These are phyloP conservation scores for Fraxinus excelsior DNA, from an alignment of 257 asterid genomes.

Conservation along the genomic window DNA sequence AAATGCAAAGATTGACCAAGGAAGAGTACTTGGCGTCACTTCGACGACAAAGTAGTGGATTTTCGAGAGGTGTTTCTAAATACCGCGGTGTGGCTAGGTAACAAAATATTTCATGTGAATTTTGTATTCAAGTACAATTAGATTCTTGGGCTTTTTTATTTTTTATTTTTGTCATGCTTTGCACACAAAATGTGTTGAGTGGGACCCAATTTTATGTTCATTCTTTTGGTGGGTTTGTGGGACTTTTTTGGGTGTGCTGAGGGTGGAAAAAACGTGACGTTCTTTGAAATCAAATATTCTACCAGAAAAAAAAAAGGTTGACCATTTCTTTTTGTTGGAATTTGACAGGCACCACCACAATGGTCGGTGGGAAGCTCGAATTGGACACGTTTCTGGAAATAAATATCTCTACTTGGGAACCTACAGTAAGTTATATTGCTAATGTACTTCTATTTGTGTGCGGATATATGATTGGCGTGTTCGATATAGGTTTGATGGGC, in stretches of 20 bases:
- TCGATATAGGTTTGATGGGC: too few species aligned
- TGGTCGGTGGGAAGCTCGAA: slow-evolving; percentile 98
- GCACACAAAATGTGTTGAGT: background rate
- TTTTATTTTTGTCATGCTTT: background rate
- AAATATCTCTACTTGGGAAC: slow-evolving; percentile 92
- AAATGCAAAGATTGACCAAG: slow-evolving; percentile 58
- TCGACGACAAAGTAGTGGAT: slow-evolving; percentile 73
- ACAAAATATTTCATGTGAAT: slow-evolving; percentile 17
- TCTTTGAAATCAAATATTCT: background rate
- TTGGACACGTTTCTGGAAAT: slow-evolving; percentile 84
- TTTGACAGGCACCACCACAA: slow-evolving; percentile 89
- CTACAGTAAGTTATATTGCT: slow-evolving; percentile 39
- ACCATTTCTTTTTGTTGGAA: slow-evolving; percentile 6
- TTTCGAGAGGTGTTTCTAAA: slow-evolving; percentile 77
- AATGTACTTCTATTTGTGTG: background rate
- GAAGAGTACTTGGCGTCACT: slow-evolving; percentile 73
- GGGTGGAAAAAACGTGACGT: background rate
- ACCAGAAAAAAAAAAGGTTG: slow-evolving; percentile 6
- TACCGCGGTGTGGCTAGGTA: slow-evolving; percentile 92
- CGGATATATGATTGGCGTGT: background rate
- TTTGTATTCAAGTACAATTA: slow-evolving; percentile 1
- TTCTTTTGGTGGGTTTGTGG: slow-evolving; percentile 4
- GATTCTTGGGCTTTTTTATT: background rate
- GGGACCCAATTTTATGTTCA: slow-evolving; percentile 23
- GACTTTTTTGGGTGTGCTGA: background rate